These are phyloP conservation scores for Zymoseptoria crescenta DNA, from an alignment of 2,329 filamentous ascomycete species.

Conservation along the genomic window DNA sequence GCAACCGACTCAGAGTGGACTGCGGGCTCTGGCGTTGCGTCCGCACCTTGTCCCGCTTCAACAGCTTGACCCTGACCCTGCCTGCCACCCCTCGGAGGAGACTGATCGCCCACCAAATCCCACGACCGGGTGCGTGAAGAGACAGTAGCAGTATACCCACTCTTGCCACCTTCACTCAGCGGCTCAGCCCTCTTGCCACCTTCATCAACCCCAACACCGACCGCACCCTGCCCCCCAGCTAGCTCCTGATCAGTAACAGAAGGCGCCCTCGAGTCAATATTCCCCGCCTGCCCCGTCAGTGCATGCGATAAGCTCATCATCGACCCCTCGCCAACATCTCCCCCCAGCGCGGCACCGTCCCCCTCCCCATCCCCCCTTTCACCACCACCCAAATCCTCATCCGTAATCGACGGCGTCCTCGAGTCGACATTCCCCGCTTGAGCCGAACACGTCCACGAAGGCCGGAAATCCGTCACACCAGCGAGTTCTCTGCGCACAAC, in stretches of 20 bases:
- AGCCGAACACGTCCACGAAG: neutral
- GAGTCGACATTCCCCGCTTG: neutral
- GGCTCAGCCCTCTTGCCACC: neutral
- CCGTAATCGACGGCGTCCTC: neutral
- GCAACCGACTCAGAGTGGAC: neutral
- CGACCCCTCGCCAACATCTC: neutral
- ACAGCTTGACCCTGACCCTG: neutral
- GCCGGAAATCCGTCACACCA: neutral
- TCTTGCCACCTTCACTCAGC: neutral
- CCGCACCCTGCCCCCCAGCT: neutral
- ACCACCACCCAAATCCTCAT: neutral
- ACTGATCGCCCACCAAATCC: neutral
- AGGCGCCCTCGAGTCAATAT: neutral
- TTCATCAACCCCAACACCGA: neutral
- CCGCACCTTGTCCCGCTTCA: neutral
- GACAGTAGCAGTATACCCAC: neutral
- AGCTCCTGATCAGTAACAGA: neutral
- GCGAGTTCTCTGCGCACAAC: too few species aligned
- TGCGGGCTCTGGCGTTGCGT: neutral
- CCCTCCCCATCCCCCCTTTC: neutral
- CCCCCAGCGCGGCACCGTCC: too few species aligned
- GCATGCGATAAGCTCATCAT: neutral
- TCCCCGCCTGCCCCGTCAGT: neutral
- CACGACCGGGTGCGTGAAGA: neutral
- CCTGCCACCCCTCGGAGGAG: neutral